Base-by-base conservation (phyloP, 192 early-diverging fungal species). In the Phlyctochytrium arcticum region DNA sequence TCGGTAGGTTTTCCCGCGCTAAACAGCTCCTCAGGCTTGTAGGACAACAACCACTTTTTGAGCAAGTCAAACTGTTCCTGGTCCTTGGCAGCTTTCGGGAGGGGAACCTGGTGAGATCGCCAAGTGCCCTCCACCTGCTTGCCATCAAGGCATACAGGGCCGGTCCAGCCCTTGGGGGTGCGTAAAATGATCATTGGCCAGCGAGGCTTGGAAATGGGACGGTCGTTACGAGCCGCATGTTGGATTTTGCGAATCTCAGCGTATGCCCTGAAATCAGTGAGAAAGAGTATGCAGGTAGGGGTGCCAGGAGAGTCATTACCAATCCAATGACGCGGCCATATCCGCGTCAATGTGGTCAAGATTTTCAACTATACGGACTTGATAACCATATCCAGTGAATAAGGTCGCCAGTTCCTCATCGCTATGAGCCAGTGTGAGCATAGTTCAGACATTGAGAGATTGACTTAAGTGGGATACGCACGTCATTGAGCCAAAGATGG, bases 101-200 rank as follows among this genome's bases (percentile, higher is more conserved):
- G 51, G 27, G 76, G 76, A 17, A 77, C 70, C 58, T 77, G 76
- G 55, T 77, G 76, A 15, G 73, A 57, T 5, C 65, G 63, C 33
- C 70, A 77, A 6, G 69, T 77, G 7, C 76, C 76, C 49, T 72
- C 74, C 30, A 77, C 57, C 21, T 36, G 68, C 8, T 67, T 4
- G 6, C 76, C 76, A 61, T 77, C 74, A 3, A 68, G 27, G n/a
- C 60, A 53, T 27, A 46, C 60, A 5, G 76, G 76, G 3, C 76
- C 72, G 10, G 76, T 77, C 76, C 76, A 77, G 6, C 76, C 76
- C 57, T 77, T 77, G 10, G 76, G 76, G 19, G 69, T 68, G 36
- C 74, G 63, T 2, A 77, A 65, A 62, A 76, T 51, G 6, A 77
- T 24, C 67, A 75, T 74, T 6, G 76, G 76, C 76, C 76, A 77